Conservation (phyloP, 2,329 filamentous ascomycete genomes). For the Ascochyta lentis region DNA sequence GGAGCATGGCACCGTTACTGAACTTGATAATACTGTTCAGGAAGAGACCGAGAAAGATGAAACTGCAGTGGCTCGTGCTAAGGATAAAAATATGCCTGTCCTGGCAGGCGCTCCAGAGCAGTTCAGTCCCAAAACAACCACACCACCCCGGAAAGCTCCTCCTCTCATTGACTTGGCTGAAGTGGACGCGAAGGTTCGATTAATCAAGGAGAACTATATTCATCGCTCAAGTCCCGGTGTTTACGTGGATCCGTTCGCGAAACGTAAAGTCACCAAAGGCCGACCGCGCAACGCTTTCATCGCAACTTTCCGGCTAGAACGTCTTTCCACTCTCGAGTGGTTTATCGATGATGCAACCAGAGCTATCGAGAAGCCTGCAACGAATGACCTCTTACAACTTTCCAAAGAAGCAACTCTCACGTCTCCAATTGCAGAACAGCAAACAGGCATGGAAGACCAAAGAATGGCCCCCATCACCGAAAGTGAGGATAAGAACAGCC, state of each 20-base stretch:
- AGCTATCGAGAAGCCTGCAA: neutral
- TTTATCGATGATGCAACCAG: constrained; percentile 24
- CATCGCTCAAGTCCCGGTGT: constrained; percentile 46
- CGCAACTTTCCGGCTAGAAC: constrained; percentile 50
- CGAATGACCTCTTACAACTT: neutral
- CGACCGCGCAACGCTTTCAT: constrained; percentile 53
- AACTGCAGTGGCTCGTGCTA: neutral
- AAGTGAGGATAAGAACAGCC: too few species aligned
- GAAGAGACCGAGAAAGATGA: neutral
- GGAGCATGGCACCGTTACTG: neutral
- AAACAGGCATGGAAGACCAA: neutral
- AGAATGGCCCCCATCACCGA: neutral
- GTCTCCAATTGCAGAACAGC: neutral
- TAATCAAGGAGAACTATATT: constrained; percentile 37
- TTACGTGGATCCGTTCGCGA: constrained; percentile 55
- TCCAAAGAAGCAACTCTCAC: neutral
- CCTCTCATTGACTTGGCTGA: neutral
- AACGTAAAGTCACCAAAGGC: constrained; percentile 45
- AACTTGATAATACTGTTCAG: neutral
- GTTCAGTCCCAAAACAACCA: neutral
- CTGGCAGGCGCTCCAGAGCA: neutral
- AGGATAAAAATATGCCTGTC: neutral
- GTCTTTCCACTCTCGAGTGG: constrained; percentile 47
- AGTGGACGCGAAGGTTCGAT: neutral
- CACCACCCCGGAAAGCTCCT: neutral